phyloP scores from a whole-genome alignment of 164 flowering plant genomes.

The Platanus orientalis region DNA sequence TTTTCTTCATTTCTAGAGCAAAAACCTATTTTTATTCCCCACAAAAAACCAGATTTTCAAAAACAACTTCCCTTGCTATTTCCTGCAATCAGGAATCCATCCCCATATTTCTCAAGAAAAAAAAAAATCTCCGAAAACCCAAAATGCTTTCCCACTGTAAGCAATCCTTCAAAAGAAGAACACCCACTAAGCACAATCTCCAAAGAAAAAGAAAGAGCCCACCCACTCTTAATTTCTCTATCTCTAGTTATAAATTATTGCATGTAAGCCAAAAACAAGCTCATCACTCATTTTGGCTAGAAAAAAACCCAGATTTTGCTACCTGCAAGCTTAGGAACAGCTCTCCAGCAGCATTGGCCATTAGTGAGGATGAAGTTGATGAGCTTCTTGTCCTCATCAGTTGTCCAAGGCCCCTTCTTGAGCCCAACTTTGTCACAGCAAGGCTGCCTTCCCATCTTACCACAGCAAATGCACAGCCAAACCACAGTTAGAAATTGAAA shows the following conservation, averaged over 20 bases:
- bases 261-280: not conserved
- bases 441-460: conserved; percentile 66
- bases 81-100: too few relatives aligned
- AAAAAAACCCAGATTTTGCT: not conserved
- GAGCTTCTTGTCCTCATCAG: conserved; percentile 68
- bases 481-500: not conserved
- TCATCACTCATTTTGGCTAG: not conserved
- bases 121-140: too few relatives aligned
- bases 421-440: conserved; percentile 76
- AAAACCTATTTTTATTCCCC: not conserved
- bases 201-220: not conserved
- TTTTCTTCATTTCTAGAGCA: not conserved
- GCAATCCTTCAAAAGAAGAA: too few relatives aligned
- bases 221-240: not conserved
- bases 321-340: conserved; percentile 80
- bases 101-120: too few relatives aligned
- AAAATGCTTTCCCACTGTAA: too few relatives aligned
- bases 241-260: not conserved
- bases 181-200: too few relatives aligned
- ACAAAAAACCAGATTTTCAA: not conserved
- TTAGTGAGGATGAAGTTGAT: conserved; percentile 70
- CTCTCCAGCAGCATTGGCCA: conserved; percentile 87
- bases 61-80: too few relatives aligned
- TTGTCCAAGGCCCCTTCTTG: conserved; percentile 80
- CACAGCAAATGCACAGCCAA: not conserved